Evolutionary conservation across 1,284 basidiomycete species (phyloP).

Genomic region (Stygiomarasmius scandens): DNA sequence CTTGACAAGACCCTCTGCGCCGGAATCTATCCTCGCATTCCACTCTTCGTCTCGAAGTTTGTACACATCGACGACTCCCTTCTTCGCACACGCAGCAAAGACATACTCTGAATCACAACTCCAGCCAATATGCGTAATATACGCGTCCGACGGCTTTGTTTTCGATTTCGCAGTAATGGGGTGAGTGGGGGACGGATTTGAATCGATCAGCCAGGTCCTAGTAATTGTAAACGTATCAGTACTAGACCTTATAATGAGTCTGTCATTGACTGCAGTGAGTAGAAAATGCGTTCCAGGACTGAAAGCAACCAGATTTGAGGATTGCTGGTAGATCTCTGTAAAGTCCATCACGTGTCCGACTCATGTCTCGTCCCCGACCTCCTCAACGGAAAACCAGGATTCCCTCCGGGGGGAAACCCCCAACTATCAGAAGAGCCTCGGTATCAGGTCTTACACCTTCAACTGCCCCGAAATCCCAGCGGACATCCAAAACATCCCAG

Average conservation of each 20-base stretch:
- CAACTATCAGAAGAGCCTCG: constrained; percentile 22
- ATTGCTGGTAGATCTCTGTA: constrained; percentile 79
- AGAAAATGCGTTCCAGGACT: constrained; percentile 77
- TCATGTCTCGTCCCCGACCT: not conserved
- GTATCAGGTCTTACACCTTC: constrained; percentile 38
- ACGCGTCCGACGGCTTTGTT: constrained; percentile 21
- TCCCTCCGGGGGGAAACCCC: not conserved
- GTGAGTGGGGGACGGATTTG: constrained; percentile 49
- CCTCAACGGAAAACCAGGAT: constrained; percentile 10
- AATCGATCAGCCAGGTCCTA: constrained; percentile 68
- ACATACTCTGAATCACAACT: constrained; percentile 83
- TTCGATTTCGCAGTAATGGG: constrained; percentile 31
- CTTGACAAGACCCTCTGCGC: constrained; percentile 80
- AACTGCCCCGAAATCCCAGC: constrained; percentile 55
- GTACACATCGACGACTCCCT: constrained; percentile 69
- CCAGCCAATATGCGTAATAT: constrained; percentile 79
- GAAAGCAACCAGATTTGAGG: constrained; percentile 66
- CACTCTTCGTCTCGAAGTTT: constrained; percentile 76
- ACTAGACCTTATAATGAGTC: constrained; percentile 72
- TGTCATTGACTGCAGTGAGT: constrained; percentile 71
- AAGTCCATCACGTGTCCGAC: constrained; percentile 58
- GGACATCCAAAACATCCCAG: constrained; percentile 90
- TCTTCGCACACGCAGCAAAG: constrained; percentile 69
- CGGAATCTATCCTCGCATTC: constrained; percentile 71
- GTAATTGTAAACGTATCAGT: constrained; percentile 77